Evolutionary conservation across 345 rosid species (phyloP).

Genomic region (Leavenworthia alabamica): DNA sequence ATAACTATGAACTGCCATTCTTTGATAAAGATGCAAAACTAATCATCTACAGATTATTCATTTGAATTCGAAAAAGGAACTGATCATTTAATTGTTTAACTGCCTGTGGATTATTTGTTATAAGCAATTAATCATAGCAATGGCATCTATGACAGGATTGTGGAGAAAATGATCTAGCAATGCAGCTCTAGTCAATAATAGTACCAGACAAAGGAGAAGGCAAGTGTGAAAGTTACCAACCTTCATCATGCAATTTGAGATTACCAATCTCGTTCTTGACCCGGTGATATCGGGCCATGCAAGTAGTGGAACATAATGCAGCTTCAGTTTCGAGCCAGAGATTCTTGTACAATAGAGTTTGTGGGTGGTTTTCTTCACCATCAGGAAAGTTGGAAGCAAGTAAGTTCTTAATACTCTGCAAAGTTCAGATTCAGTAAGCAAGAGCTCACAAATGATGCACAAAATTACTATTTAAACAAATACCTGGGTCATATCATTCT

Average conservation of each 20-base stretch:
- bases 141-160: neutral
- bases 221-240: conserved; percentile 31
- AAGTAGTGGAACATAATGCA: conserved; percentile 57
- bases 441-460: neutral
- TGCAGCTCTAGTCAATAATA: neutral
- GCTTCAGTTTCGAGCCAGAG: conserved; percentile 98
- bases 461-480: conserved; percentile 8
- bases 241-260: conserved; percentile 30
- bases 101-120: neutral
- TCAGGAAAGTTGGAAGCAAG: conserved; percentile 56
- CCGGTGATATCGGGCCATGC: conserved; percentile 59
- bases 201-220: conserved; percentile 1
- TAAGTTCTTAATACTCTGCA: conserved; percentile 68
- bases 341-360: conserved; percentile 68
- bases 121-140: neutral
- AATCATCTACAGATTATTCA: neutral
- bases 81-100: neutral
- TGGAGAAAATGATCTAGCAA: conserved; percentile 5
- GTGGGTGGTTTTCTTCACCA: conserved; percentile 47
- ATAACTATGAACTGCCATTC: neutral
- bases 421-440: conserved; percentile 17
- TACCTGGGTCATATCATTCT: conserved; percentile 66
- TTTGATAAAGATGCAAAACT: neutral
- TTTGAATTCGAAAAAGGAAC: neutral
- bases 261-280: conserved; percentile 51